Conservation (phyloP, 2,329 filamentous ascomycete species). For the Fusarium kyushuense region DNA sequence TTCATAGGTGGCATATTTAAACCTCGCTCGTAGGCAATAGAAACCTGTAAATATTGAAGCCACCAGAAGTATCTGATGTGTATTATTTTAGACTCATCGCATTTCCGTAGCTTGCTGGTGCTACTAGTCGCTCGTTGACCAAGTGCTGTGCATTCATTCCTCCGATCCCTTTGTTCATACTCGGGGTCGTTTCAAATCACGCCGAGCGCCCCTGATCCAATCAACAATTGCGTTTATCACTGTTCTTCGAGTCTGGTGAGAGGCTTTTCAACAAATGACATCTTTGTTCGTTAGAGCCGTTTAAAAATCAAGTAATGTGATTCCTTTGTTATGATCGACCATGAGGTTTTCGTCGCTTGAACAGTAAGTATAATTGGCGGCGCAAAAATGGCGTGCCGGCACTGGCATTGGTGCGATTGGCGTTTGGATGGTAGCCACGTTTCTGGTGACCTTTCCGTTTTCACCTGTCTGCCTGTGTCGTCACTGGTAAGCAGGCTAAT, state of each 20-base stretch:
- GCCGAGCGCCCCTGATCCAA: constrained; percentile 3
- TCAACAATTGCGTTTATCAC: neutral
- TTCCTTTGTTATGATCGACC: constrained; percentile 2
- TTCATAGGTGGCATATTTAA: neutral
- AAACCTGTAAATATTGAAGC: constrained; percentile 53
- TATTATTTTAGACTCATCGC: neutral
- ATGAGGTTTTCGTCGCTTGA: constrained; percentile 15
- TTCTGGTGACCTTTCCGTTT: constrained; percentile 27
- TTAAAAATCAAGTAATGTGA: neutral
- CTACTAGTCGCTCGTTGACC: neutral
- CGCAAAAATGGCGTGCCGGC: constrained; percentile 35
- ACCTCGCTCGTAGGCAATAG: constrained; percentile 37
- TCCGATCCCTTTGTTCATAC: constrained; percentile 14
- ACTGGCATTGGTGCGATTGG: constrained; percentile 33
- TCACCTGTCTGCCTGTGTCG: constrained; percentile 37
- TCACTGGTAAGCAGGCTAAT: constrained; percentile 47
- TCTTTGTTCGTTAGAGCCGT: neutral
- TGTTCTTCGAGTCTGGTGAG: neutral
- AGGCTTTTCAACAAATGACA: neutral
- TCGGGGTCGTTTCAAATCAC: constrained; percentile 18
- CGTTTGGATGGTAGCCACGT: constrained; percentile 37
- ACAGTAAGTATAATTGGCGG: constrained; percentile 29
- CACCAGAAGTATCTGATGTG: neutral
- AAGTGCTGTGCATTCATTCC: constrained; percentile 16
- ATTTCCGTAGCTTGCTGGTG: neutral